These are phyloP conservation scores for Aspergillus terreus DNA, from an alignment of 2,329 filamentous ascomycete genomes.

Conservation along the genomic window DNA sequence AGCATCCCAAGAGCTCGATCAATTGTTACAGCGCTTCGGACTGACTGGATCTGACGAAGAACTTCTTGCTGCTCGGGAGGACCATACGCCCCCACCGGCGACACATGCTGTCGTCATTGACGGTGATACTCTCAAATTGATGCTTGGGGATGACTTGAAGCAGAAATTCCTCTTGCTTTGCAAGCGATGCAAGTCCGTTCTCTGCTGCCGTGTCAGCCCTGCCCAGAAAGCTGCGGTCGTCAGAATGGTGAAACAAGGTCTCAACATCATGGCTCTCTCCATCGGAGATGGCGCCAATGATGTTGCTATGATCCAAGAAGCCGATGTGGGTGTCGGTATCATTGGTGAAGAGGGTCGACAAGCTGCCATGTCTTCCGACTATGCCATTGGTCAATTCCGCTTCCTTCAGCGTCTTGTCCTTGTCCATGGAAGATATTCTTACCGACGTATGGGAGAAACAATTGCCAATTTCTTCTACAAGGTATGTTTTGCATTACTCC, in stretches of 20 bases:
- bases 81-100: conserved; percentile 78
- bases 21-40: conserved; percentile 67
- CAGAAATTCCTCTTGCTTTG: conserved; percentile 93
- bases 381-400: conserved; percentile 90
- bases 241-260: conserved; percentile 85
- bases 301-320: conserved; percentile 96
- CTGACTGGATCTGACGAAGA: conserved; percentile 85
- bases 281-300: conserved; percentile 94
- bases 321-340: conserved; percentile 94
- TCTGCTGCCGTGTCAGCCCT: conserved; percentile 96
- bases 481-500: conserved; percentile 38
- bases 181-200: conserved; percentile 93
- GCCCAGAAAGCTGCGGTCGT: conserved; percentile 98
- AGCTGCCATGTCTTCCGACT: conserved; percentile 94
- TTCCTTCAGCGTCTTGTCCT: conserved; percentile 81
- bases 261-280: conserved; percentile 94
- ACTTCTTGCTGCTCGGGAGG: conserved; percentile 70
- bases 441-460: conserved; percentile 83
- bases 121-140: conserved; percentile 85
- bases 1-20: conserved; percentile 69
- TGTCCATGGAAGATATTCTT: conserved; percentile 95
- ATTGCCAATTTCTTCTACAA: conserved; percentile 99
- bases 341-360: conserved; percentile 89
- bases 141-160: conserved; percentile 74
- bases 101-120: conserved; percentile 95